Evolutionary conservation across 352 stramenopile species (phyloP), one percentile per base, ranked within the genome.

Genomic region (Pythium folliculosum): DNA sequence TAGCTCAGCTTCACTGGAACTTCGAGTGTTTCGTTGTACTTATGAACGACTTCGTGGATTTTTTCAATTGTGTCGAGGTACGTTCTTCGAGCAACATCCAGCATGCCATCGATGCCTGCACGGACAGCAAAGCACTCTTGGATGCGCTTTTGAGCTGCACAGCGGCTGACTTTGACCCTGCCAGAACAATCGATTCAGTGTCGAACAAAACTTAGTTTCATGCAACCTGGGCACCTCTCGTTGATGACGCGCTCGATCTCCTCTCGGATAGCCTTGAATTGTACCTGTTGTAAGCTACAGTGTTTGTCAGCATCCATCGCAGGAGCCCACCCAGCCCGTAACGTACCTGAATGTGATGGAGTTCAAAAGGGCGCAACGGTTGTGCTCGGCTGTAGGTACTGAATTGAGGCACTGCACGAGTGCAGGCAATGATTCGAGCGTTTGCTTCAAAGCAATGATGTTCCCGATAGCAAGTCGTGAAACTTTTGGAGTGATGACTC

Each of bases 61-160:
- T 85, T 87, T 52, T 95, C 84, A 38, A 94, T 92, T 1, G 84
- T 91, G 63, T 93, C 83, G 19, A 96, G 70, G 32, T 95, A 95
- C 6, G 85, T 89, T 66, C 85, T 70, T 52, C 88, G 71, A 30
- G 86, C 87, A 12, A 96, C 84, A 59, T 96, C 88, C 10, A 96
- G 81, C 85, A 94, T 94, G 4, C 85, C 86, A 40, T 96, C 86
- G 27, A 96, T 90, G 12, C 88, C 88, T 22, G 84, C 80, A 60
- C 85, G 67, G 14, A 96, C 75, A 30, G 88, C 86, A 70, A 96
- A 94, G 54, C 83, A 92, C 45, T 93, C 88, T 73, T 95, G 85
- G 63, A 95, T 94, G 38, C 87, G 80, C 60, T 92, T 94, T 66
- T 94, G 83, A 13, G 84, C 82, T 53, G 78, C 77, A 35, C 83